These are phyloP conservation scores for Boletales sp. DNA, from an alignment of 768 basidiomycete genomes.

Conservation along the genomic window DNA sequence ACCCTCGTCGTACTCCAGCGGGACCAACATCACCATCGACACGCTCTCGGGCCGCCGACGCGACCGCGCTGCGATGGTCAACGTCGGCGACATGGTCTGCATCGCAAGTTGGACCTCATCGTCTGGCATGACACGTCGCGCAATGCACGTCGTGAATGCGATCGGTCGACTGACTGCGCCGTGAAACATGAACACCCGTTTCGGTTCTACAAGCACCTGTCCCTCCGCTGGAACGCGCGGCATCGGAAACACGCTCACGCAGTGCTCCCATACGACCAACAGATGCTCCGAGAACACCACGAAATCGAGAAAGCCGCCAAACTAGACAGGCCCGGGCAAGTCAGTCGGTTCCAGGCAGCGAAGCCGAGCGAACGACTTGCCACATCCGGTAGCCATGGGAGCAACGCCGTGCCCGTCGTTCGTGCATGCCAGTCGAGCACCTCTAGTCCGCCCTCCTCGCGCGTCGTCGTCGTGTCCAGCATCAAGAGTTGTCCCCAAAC, in stretches of 20 bases:
- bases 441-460: slow-evolving; percentile 20
- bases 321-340: slow-evolving; percentile 8
- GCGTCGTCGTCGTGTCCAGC: slow-evolving; percentile 20
- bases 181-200: slow-evolving; percentile 25
- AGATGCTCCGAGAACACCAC: slow-evolving; percentile 20
- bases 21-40: slow-evolving; percentile 25
- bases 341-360: too few species aligned
- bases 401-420: slow-evolving; percentile 23
- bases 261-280: slow-evolving; percentile 26
- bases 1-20: slow-evolving; percentile 9
- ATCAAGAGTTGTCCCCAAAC: slow-evolving; percentile 22
- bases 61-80: slow-evolving; percentile 26
- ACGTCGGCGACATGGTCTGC: slow-evolving; percentile 5
- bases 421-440: slow-evolving; percentile 26
- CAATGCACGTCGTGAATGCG: slow-evolving; percentile 26
- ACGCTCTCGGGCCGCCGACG: slow-evolving; percentile 9
- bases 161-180: slow-evolving; percentile 22
- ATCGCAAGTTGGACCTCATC: background rate
- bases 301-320: slow-evolving; percentile 25
- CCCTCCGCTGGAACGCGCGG: slow-evolving; percentile 21
- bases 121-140: slow-evolving; percentile 4
- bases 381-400: slow-evolving; percentile 19
- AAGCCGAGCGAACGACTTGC: slow-evolving; percentile 7
- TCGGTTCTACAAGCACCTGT: slow-evolving; percentile 17
- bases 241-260: slow-evolving; percentile 25